Evolutionary conservation across 768 basidiomycete species (phyloP).

Genomic region (Stropharia rugosoannulata): DNA sequence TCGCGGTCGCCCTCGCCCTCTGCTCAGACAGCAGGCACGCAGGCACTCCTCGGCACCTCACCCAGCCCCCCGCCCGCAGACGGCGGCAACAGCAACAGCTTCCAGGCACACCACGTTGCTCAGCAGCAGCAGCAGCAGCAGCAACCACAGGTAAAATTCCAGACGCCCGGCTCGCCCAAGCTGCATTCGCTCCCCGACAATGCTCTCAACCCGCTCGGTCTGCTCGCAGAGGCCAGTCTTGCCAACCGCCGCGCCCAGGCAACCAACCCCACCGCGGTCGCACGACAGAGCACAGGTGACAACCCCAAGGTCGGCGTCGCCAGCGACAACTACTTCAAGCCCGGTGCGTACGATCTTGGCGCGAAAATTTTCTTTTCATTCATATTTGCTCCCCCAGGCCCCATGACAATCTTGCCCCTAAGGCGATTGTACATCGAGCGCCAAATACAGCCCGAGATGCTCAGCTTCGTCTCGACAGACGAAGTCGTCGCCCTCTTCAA

Average conservation of each 20-base stretch:
- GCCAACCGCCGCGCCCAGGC: slow-evolving; percentile 68
- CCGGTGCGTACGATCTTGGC: slow-evolving; percentile 48
- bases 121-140: slow-evolving; percentile 21
- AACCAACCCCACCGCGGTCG: slow-evolving; percentile 36
- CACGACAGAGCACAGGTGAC: slow-evolving; percentile 34
- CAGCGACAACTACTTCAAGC: slow-evolving; percentile 89
- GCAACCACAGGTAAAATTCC: slow-evolving; percentile 18
- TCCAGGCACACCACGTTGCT: background rate
- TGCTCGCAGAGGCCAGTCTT: slow-evolving; percentile 88
- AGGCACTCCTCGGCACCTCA: slow-evolving; percentile 52
- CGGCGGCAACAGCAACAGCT: background rate
- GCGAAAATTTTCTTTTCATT: slow-evolving; percentile 4
- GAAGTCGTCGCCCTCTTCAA: slow-evolving; percentile 91
- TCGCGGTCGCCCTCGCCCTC: slow-evolving; percentile 78
- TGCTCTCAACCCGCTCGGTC: slow-evolving; percentile 85
- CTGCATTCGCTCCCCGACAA: slow-evolving; percentile 92
- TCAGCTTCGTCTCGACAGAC: slow-evolving; percentile 82
- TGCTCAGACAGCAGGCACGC: slow-evolving; percentile 51
- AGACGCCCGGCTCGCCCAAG: slow-evolving; percentile 69
- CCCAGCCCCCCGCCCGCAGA: slow-evolving; percentile 42
- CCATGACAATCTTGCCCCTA: slow-evolving; percentile 85
- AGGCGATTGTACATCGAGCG: slow-evolving; percentile 83
- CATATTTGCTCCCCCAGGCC: slow-evolving; percentile 46
- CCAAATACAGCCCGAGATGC: slow-evolving; percentile 91
- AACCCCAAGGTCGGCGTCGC: slow-evolving; percentile 72